A percentile compares a stretch with the other conserved stretches of the same genome.
Evolutionary conservation across 208 protist species (phyloP).

Genomic region (Crithidia fasciculata): DNA sequence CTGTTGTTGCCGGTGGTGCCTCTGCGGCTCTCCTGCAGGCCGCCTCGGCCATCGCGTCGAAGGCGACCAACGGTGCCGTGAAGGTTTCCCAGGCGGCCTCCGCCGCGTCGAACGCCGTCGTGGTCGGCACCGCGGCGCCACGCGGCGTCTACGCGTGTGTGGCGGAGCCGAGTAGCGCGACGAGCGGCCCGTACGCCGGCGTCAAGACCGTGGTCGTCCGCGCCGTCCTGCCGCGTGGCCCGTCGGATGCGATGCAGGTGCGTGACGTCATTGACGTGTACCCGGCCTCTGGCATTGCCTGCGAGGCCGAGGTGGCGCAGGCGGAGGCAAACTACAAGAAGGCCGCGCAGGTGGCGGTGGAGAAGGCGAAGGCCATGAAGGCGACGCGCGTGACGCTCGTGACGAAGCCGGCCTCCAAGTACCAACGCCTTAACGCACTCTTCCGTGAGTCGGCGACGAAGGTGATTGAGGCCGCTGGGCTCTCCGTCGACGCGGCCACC

Average conservation of each 20-base stretch:
- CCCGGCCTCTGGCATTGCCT: constrained; percentile 66
- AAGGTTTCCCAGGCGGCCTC: constrained; percentile 41
- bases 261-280: constrained; percentile 83
- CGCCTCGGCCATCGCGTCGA: constrained; percentile 56
- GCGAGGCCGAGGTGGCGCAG: constrained; percentile 47
- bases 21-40: constrained; percentile 68
- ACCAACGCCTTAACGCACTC: constrained; percentile 68
- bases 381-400: constrained; percentile 73
- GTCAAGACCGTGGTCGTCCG: constrained; percentile 73
- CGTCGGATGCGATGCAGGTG: constrained; percentile 60
- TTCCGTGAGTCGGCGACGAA: constrained; percentile 61
- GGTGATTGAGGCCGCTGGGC: constrained; percentile 62
- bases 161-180: constrained; percentile 33
- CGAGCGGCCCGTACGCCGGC: constrained; percentile 52
- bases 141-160: constrained; percentile 69
- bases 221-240: constrained; percentile 65
- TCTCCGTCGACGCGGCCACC: constrained; percentile 54
- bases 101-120: constrained; percentile 57
- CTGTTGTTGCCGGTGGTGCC: constrained; percentile 63
- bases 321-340: constrained; percentile 60
- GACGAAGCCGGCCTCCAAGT: constrained; percentile 77
- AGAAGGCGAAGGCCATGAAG: constrained; percentile 65
- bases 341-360: constrained; percentile 68
- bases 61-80: constrained; percentile 68
- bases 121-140: constrained; percentile 67